Evolutionary conservation across 495 filamentous ascomycete genomes (phyloP).

Genomic region (Patellaria atrata): DNA sequence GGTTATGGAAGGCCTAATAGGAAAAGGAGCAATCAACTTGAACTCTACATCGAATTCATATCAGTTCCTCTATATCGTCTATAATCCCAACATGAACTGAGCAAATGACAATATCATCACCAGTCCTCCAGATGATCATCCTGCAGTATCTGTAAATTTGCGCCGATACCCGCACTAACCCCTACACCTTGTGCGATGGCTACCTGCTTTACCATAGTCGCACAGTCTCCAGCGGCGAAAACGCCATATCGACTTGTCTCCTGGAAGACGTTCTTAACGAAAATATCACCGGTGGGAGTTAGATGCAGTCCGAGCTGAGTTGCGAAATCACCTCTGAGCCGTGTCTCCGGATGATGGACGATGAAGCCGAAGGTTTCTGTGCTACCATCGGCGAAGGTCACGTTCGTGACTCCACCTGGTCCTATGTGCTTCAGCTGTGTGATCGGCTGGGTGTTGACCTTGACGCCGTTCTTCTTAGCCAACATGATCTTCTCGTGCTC

Average conservation of each 20-base stretch:
- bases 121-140: too few species aligned
- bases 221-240: slow-evolving; percentile 16
- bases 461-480: too few species aligned
- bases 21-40: too few species aligned
- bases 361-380: slow-evolving; percentile 13
- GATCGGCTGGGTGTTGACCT: too few species aligned
- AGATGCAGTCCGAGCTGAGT: slow-evolving; percentile 13
- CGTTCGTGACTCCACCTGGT: slow-evolving; percentile 4
- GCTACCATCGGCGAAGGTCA: slow-evolving; percentile 10
- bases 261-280: slow-evolving; percentile 10
- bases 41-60: too few species aligned
- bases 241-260: slow-evolving; percentile 14
- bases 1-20: too few species aligned
- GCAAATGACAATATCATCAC: too few species aligned
- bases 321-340: slow-evolving; percentile 10
- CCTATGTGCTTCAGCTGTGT: too few species aligned
- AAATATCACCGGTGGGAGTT: slow-evolving; percentile 7
- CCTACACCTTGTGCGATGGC: slow-evolving; percentile 12
- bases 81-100: too few species aligned
- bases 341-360: slow-evolving; percentile 8
- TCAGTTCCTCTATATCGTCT: too few species aligned
- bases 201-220: slow-evolving; percentile 15
- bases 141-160: slow-evolving; percentile 72
- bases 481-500: too few species aligned
- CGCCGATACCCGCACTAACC: slow-evolving; percentile 29